phyloP scores from a whole-genome alignment of 805 yeast species.

The Alloascoidea africana region DNA sequence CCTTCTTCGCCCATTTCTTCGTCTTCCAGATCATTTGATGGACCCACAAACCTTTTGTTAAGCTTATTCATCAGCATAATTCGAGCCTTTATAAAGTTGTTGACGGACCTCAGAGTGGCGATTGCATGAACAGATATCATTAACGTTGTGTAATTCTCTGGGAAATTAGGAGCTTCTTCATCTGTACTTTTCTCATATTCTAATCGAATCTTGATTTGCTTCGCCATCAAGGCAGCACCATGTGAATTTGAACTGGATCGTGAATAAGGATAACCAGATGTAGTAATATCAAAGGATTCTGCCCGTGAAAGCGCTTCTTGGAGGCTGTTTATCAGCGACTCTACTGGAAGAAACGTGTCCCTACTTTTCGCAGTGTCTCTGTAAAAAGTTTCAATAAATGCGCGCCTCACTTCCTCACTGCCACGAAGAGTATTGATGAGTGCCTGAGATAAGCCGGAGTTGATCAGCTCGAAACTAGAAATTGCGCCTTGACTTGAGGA shows the following conservation, averaged over 20 bases:
- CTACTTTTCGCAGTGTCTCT: constrained; percentile 17
- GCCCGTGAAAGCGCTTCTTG: constrained; percentile 63
- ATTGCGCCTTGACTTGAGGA: constrained; percentile 16
- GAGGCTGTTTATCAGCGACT: constrained; percentile 35
- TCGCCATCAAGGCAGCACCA: constrained; percentile 50
- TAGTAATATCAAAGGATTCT: constrained; percentile 54
- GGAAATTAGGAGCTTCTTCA: constrained; percentile 8
- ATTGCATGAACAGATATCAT: constrained; percentile 33
- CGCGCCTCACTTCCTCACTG: constrained; percentile 20
- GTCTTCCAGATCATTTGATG: constrained; percentile 1
- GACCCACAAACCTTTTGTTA: not conserved
- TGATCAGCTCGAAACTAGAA: constrained; percentile 63
- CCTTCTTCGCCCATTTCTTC: constrained; percentile 9
- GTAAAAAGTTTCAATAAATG: constrained; percentile 29
- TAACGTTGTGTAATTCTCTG: constrained; percentile 14
- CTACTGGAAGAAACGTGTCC: constrained; percentile 19
- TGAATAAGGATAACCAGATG: constrained; percentile 22
- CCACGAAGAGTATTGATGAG: constrained; percentile 18
- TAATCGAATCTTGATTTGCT: constrained; percentile 29
- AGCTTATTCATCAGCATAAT: constrained; percentile 10
- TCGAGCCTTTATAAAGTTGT: constrained; percentile 26
- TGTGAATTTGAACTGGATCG: constrained; percentile 8
- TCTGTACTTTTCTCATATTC: constrained; percentile 15
- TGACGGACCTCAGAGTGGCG: constrained; percentile 30
- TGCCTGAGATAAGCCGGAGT: constrained; percentile 45